Evolutionary conservation across 164 flowering plant genomes (phyloP).

Genomic region (Vitis labrusca): DNA sequence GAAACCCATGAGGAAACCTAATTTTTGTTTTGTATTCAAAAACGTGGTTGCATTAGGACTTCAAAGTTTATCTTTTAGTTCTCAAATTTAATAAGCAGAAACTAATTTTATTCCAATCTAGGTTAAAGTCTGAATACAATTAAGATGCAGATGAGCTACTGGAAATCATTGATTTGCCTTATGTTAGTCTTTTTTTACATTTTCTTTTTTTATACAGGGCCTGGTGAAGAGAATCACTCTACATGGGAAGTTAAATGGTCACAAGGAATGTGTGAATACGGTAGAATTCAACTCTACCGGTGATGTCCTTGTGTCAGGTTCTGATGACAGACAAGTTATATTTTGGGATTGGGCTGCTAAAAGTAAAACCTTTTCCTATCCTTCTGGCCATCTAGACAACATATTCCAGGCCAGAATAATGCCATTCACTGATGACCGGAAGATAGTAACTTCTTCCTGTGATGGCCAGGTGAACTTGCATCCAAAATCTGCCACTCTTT

Average conservation of each 20-base stretch:
- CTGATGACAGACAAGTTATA: constrained; percentile 61
- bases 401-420: constrained; percentile 61
- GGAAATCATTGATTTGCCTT: neutral
- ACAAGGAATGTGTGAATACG: constrained; percentile 68
- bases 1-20: too few species aligned
- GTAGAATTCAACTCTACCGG: constrained; percentile 65
- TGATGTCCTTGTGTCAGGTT: constrained; percentile 68
- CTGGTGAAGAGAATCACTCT: constrained; percentile 39
- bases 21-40: too few species aligned
- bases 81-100: too few species aligned
- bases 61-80: too few species aligned
- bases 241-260: constrained; percentile 53
- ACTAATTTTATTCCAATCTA: neutral
- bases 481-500: neutral
- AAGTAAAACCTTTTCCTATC: constrained; percentile 35
- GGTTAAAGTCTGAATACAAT: neutral
- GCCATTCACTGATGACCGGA: constrained; percentile 69
- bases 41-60: too few species aligned
- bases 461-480: constrained; percentile 64
- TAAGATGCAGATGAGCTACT: neutral
- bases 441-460: constrained; percentile 59
- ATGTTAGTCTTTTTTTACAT: neutral
- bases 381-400: constrained; percentile 61
- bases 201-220: constrained; percentile 32
- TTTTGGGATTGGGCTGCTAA: constrained; percentile 62